Percentiles rank a stretch among this genome's conserved stretches.
phyloP scores from a whole-genome alignment of 306 rosid species.

The Castanospermum australe region DNA sequence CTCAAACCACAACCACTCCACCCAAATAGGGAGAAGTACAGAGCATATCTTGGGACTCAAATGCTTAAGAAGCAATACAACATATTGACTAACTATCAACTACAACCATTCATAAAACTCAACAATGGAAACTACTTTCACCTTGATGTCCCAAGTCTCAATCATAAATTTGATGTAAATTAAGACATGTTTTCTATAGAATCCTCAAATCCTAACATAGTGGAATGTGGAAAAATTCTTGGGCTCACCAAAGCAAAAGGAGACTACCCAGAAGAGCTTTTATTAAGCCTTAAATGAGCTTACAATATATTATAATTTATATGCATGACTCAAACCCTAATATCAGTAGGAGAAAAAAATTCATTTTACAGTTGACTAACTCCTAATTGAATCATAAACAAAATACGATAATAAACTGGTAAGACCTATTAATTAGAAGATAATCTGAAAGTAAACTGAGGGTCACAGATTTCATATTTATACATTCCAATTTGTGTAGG shows the following conservation, averaged over 20 bases:
- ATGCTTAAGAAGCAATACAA: slow-evolving; percentile 4
- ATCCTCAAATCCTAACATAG: not conserved
- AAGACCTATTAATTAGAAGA: slow-evolving; percentile 3
- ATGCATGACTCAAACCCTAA: not conserved
- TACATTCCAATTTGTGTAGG: not conserved
- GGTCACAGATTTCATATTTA: not conserved
- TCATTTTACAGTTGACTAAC: not conserved
- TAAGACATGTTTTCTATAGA: not conserved
- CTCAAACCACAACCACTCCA: slow-evolving; percentile 7
- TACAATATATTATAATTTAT: not conserved
- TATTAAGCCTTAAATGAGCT: not conserved
- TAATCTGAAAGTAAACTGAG: slow-evolving; percentile 4
- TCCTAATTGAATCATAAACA: not conserved
- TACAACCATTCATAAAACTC: slow-evolving; percentile 25
- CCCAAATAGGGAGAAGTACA: slow-evolving; percentile 8
- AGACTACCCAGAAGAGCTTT: not conserved
- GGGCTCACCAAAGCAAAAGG: not conserved
- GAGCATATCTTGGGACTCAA: slow-evolving; percentile 10
- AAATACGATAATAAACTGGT: not conserved
- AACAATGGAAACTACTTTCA: not conserved
- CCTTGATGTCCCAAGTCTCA: slow-evolving; percentile 11
- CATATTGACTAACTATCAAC: not conserved
- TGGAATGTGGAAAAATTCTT: not conserved
- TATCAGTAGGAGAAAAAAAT: not conserved
- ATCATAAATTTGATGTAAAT: not conserved